Evolutionary conservation across 225 moss, liverwort and hornwort species (phyloP).

Genomic region (Sphagnum contortum): DNA sequence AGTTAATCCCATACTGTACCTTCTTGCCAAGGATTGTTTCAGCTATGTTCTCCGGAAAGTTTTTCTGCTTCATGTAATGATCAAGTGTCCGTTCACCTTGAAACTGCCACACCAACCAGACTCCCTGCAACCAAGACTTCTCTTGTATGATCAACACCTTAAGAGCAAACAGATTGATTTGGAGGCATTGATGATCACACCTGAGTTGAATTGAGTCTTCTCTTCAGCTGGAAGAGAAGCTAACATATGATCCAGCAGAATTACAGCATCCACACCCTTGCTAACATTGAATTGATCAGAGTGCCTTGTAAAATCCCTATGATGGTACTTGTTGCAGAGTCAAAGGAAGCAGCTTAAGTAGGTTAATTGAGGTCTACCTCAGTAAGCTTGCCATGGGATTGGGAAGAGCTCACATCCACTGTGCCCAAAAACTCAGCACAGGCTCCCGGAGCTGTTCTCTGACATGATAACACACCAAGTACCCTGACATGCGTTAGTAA

Average conservation of each 20-base stretch:
- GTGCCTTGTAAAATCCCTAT: too few relatives aligned
- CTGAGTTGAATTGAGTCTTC: too few relatives aligned
- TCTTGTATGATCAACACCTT: too few relatives aligned
- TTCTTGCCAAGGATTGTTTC: slow-evolving; percentile 51
- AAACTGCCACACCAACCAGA: slow-evolving; percentile 88
- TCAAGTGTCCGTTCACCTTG: slow-evolving; percentile 75
- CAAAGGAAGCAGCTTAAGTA: too few relatives aligned
- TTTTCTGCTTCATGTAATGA: slow-evolving; percentile 73
- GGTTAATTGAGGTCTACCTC: slow-evolving; percentile 36
- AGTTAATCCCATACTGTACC: slow-evolving; percentile 13
- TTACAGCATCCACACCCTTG: too few relatives aligned
- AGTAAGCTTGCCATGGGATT: slow-evolving; percentile 60
- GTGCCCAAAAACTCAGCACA: slow-evolving; percentile 87
- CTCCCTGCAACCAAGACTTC: slow-evolving; percentile 31
- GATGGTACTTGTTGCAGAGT: too few relatives aligned
- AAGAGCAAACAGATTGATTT: too few relatives aligned
- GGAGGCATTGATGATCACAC: too few relatives aligned
- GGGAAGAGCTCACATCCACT: slow-evolving; percentile 50
- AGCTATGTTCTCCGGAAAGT: slow-evolving; percentile 74
- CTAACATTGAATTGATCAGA: too few relatives aligned
- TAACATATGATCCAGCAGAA: too few relatives aligned
- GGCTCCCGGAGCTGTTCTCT: slow-evolving; percentile 71
- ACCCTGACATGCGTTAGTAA: not conserved
- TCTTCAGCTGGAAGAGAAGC: too few relatives aligned
- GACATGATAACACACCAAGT: slow-evolving; percentile 3